Conservation (phyloP, 371 early-diverging fungal species). For the Mucor plumbeus region DNA sequence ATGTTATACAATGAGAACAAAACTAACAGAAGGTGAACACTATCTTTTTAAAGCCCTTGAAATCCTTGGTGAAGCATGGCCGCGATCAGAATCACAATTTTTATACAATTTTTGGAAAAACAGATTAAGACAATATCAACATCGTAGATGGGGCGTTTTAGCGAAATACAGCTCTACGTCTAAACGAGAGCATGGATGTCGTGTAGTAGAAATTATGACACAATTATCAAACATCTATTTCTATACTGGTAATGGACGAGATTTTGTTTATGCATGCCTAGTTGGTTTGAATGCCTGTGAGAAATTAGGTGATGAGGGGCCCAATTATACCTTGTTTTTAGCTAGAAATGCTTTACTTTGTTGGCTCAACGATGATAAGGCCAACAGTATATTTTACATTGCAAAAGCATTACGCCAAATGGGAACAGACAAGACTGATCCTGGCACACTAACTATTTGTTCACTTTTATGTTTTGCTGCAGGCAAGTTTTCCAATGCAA, state of each 20-base stretch:
- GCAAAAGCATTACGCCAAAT: conserved; percentile 41
- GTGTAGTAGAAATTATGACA: conserved; percentile 54
- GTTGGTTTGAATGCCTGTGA: conserved; percentile 55
- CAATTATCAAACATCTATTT: conserved; percentile 61
- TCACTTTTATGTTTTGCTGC: conserved; percentile 58
- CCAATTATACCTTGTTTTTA: conserved; percentile 51
- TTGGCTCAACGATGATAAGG: conserved; percentile 57
- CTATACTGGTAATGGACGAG: conserved; percentile 47
- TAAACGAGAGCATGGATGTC: conserved; percentile 32
- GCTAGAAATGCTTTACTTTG: conserved; percentile 52
- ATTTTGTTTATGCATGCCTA: conserved; percentile 49
- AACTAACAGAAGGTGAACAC: conserved; percentile 52
- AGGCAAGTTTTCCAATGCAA: conserved; percentile 48
- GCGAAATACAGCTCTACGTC: conserved; percentile 13
- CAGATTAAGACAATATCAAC: conserved; percentile 36
- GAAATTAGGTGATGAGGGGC: conserved; percentile 40
- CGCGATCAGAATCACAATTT: conserved; percentile 33
- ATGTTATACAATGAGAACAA: conserved; percentile 57
- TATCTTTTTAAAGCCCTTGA: conserved; percentile 48
- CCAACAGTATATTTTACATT: conserved; percentile 51
- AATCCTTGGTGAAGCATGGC: conserved; percentile 50
- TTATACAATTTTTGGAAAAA: conserved; percentile 38
- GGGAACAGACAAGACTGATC: conserved; percentile 36
- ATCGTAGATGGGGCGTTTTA: conserved; percentile 17
- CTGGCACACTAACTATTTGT: conserved; percentile 49